Conservation (phyloP, 495 filamentous ascomycete species). For the Schizothecium vesticola region DNA sequence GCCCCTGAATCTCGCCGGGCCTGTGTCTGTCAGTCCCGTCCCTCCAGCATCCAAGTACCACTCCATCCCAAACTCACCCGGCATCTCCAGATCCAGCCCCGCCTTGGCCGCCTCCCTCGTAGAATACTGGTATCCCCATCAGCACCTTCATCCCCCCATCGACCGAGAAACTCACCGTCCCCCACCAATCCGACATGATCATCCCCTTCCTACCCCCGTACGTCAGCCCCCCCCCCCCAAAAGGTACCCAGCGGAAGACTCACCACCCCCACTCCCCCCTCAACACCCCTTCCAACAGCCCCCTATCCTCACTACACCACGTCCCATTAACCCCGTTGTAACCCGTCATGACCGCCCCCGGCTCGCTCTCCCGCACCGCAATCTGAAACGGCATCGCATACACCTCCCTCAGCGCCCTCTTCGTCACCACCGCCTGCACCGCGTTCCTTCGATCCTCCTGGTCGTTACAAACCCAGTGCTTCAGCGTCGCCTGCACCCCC, state of each 20-base stretch:
- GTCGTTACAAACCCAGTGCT: slow-evolving; percentile 82
- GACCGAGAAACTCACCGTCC: slow-evolving; percentile 32
- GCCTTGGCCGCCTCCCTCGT: slow-evolving; percentile 62
- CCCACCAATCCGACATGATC: slow-evolving; percentile 71
- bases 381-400: slow-evolving; percentile 72
- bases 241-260: slow-evolving; percentile 43
- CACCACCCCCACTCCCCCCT: slow-evolving; percentile 63
- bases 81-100: slow-evolving; percentile 72
- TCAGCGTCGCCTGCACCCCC: slow-evolving; percentile 65
- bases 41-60: too few species aligned
- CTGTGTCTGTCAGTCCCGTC: background rate
- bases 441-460: slow-evolving; percentile 68
- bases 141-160: slow-evolving; percentile 57
- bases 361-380: slow-evolving; percentile 58
- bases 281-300: slow-evolving; percentile 58
- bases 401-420: slow-evolving; percentile 70
- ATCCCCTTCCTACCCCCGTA: slow-evolving; percentile 66
- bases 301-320: slow-evolving; percentile 62
- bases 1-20: slow-evolving; percentile 60
- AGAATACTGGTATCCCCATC: slow-evolving; percentile 67
- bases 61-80: slow-evolving; percentile 27
- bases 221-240: slow-evolving; percentile 59
- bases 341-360: slow-evolving; percentile 66
- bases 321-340: slow-evolving; percentile 72
- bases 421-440: slow-evolving; percentile 60